Base-by-base conservation (phyloP, 2,329 filamentous ascomycete genomes). In the Diaporthe ilicicola region DNA sequence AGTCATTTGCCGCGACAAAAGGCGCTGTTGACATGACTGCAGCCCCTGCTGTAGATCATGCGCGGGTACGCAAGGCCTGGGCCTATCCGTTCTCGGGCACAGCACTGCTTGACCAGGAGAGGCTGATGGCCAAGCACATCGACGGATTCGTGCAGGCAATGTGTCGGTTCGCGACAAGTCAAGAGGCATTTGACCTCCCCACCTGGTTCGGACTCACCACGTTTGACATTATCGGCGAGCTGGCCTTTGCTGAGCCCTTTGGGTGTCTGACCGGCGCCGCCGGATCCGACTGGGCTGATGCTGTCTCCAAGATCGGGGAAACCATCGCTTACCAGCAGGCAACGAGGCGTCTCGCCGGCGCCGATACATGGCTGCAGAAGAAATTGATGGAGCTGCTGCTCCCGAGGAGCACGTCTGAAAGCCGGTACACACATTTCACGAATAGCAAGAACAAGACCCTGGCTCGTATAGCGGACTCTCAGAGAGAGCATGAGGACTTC, bases 161-260 rank as follows among this genome's bases (percentile, higher is more conserved):
- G 24, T 15, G 42, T 22, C 46, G 67, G 5, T 53, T 68, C 19
- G 48, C 65, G 15, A 53, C 24, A 1, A 73, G 67, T 8, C 37
- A 69, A 10, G 73, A 73, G 56, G 72, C 73, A 34, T 70, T 80
- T 44, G 74, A 80, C 70, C 64, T 76, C 44, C 73, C 73, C 22
- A 72, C 74, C 22, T 82, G 81, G 81, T 82, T 76, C 72, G 81
- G 81, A 44, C 81, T 76, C 73, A 75, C 78, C 0, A 79, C 81
- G 17, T 83, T 77, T 56, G 76, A 77, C 67, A 74, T 79, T 15
- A 77, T 80, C 70, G 74, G 76, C n/a, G 73, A 75, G 51, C 74
- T 79, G 44, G 79, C 81, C 0, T 85, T 85, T 73, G 83, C 82
- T 8, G 80, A 84, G 66, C 78, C 81, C 1, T 84, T 83, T 74